Evolutionary conservation across 805 yeast species (phyloP).

Genomic region (Ogataea haglerorum): DNA sequence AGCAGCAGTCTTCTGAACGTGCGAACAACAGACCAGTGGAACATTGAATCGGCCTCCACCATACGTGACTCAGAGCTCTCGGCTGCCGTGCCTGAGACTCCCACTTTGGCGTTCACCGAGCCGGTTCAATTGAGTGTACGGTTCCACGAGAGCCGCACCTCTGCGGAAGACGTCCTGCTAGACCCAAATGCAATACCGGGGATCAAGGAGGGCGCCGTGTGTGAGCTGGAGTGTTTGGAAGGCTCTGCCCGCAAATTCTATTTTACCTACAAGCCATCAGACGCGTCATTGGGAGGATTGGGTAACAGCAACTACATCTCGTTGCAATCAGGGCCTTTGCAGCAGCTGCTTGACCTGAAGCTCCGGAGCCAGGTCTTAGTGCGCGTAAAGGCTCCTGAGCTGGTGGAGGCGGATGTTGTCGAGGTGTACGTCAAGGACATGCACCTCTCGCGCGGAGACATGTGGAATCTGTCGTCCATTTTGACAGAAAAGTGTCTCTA

Average conservation of each 20-base stretch:
- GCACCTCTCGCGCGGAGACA: conserved; percentile 81
- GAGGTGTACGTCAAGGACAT: conserved; percentile 81
- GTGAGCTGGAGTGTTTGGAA: conserved; percentile 56
- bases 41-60: conserved; percentile 1
- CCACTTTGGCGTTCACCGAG: conserved; percentile 16
- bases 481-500: conserved; percentile 64
- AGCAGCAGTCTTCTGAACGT: conserved; percentile 7
- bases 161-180: conserved; percentile 56
- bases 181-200: conserved; percentile 61
- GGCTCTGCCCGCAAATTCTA: conserved; percentile 37
- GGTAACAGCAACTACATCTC: conserved; percentile 43
- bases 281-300: conserved; percentile 9
- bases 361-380: conserved; percentile 66
- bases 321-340: conserved; percentile 57
- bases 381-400: conserved; percentile 39
- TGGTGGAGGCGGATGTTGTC: conserved; percentile 73
- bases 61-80: not conserved
- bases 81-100: not conserved
- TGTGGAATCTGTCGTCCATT: conserved; percentile 77
- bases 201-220: conserved; percentile 69
- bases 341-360: conserved; percentile 57
- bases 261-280: conserved; percentile 39
- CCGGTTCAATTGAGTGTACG: conserved; percentile 43
- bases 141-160: conserved; percentile 68
- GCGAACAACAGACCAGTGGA: conserved; percentile 1